Conservation (phyloP, 148 eudicot genomes). For the Amaranthus cruentus region DNA sequence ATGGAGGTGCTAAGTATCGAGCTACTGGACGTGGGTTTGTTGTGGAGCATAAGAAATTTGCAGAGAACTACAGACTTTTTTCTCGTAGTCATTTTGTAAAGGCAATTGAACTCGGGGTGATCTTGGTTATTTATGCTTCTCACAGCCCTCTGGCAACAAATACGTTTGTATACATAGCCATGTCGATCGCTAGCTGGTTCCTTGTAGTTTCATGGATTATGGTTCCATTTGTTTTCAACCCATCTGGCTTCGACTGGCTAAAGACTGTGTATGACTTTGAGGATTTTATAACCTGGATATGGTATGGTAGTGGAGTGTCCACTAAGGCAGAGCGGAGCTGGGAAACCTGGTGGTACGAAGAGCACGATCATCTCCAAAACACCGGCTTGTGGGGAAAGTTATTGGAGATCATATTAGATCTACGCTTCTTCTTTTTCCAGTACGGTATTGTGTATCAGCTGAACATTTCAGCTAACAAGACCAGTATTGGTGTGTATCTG, state of each 20-base stretch:
- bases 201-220: constrained; percentile 86
- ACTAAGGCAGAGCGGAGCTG: constrained; percentile 78
- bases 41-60: constrained; percentile 75
- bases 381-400: constrained; percentile 93
- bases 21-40: constrained; percentile 97
- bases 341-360: constrained; percentile 99
- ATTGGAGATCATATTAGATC: constrained; percentile 74
- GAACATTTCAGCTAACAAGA: constrained; percentile 41
- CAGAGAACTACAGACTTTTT: constrained; percentile 78
- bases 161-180: constrained; percentile 72
- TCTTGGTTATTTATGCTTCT: constrained; percentile 68
- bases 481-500: constrained; percentile 66
- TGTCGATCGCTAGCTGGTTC: constrained; percentile 80
- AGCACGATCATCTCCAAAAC: constrained; percentile 81
- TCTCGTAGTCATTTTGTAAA: constrained; percentile 95
- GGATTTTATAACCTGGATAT: constrained; percentile 78
- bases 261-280: constrained; percentile 86
- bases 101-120: constrained; percentile 86
- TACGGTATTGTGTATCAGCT: constrained; percentile 83
- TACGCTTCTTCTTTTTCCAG: constrained; percentile 92
- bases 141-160: constrained; percentile 55
- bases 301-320: constrained; percentile 64
- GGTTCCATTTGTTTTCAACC: constrained; percentile 90
- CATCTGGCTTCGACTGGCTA: constrained; percentile 96
- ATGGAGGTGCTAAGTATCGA: constrained; percentile 91